Evolutionary conservation across 2,329 filamentous ascomycete species (phyloP).

Genomic region (Colletotrichum noveboracense): DNA sequence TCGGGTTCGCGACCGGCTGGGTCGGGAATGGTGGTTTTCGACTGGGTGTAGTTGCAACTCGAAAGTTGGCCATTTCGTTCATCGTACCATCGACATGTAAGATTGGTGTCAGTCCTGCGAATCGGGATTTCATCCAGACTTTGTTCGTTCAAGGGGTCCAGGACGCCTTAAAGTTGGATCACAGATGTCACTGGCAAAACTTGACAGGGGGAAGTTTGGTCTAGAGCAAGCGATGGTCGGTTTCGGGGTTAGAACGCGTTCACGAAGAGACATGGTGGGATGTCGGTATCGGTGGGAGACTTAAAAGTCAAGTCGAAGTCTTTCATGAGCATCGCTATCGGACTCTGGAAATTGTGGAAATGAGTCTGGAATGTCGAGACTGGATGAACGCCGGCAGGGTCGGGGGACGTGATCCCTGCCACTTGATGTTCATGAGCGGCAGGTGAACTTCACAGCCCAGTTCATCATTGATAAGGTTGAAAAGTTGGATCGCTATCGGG

Average conservation of each 20-base stretch:
- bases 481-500: background rate
- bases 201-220: background rate
- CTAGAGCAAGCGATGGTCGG: rapidly evolving
- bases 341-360: rapidly evolving
- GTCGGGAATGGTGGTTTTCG: rapidly evolving
- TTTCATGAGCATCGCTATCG: background rate
- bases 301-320: rapidly evolving
- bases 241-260: rapidly evolving
- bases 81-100: background rate
- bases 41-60: background rate
- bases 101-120: background rate
- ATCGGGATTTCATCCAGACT: rapidly evolving
- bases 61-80: rapidly evolving
- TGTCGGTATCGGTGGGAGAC: background rate
- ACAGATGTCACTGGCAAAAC: background rate
- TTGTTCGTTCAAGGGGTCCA: rapidly evolving
- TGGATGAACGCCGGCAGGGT: background rate
- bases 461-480: rapidly evolving
- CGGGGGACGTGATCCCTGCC: background rate
- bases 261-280: background rate
- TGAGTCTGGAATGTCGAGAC: background rate
- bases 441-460: background rate
- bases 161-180: rapidly evolving
- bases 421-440: rapidly evolving
- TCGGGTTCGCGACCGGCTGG: background rate